Conservation (phyloP, 1,284 basidiomycete genomes). For the Leccinum discolor region DNA sequence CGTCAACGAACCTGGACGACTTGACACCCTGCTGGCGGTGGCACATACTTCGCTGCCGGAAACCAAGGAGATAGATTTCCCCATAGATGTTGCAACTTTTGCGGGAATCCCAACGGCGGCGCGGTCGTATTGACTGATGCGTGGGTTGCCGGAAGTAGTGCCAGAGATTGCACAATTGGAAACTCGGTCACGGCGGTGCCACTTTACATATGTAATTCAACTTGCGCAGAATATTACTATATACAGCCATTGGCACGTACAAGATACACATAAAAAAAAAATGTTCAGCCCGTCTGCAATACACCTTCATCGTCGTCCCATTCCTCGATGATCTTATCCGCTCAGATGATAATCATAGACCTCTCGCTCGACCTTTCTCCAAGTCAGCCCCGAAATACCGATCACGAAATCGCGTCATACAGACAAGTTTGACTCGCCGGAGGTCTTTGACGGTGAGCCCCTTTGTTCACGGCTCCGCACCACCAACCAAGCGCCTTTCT, state of each 20-base stretch:
- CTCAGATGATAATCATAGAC: conserved; percentile 77
- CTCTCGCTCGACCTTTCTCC: conserved; percentile 68
- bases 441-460: conserved; percentile 59
- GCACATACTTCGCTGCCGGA: background rate
- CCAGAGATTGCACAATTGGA: background rate
- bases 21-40: background rate
- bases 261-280: too few relatives aligned
- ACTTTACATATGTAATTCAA: too few relatives aligned
- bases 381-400: conserved; percentile 72
- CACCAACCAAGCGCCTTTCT: background rate
- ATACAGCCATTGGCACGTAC: too few relatives aligned
- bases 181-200: too few relatives aligned
- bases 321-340: conserved; percentile 39
- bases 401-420: conserved; percentile 72
- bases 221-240: too few relatives aligned
- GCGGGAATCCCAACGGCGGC: background rate
- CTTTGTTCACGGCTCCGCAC: background rate
- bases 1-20: background rate
- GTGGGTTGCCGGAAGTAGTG: background rate
- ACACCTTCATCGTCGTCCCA: too few relatives aligned
- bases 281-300: too few relatives aligned
- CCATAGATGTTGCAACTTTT: background rate
- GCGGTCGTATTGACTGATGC: background rate
- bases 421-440: conserved; percentile 69
- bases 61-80: background rate